Evolutionary conservation across 2,329 filamentous ascomycete genomes (phyloP), one percentile per base, ranked within the genome.

Genomic region (Colletotrichum sp.): DNA sequence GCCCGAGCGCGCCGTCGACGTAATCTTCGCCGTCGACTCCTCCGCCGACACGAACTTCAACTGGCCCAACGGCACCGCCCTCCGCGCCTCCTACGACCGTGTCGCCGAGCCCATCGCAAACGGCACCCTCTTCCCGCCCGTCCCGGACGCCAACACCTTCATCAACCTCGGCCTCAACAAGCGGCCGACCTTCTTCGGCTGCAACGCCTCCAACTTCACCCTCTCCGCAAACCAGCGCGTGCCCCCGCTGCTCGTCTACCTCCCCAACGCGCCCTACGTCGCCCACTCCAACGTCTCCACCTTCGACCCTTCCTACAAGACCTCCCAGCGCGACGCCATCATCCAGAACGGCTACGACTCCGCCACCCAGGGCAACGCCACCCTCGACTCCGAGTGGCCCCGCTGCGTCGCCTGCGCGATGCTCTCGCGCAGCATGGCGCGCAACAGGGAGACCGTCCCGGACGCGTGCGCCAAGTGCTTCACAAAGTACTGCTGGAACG

Each of bases 371-470:
- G 95, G 91, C 67, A 98, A 98, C 85, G 91, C 89, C 65, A 96
- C 95, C 1, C 82, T 93, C 4, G 94, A 97, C 82, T 79, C 85
- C 4, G 84, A 93, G 77, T 99, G 97, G 96, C 89, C 94, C 0
- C 89, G 92, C 3, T 99, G 96, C 79, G 94, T 98, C 6, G 95
- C 93, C 26, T 99, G 97, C 84, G 97, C 96, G 7, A 92, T 98
- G 52, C 89, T 98, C 18, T 91, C 90, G 69, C 91, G 96, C 76
- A 95, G 93, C 78, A 90, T 97, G 78, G 88, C 92, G 76, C 90
- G 95, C 65, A 96, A 95, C 1, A 88, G 89, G 21, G 94, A 93
- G 1, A 77, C 86, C 0, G 89, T 96, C 2, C 96, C 96, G 0
- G 87, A 90, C 1, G 91, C 91, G 12, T 99, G 97, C 86, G 87